phyloP scores from a whole-genome alignment of 2,329 filamentous ascomycete genomes.

The Penicillium sp. region DNA sequence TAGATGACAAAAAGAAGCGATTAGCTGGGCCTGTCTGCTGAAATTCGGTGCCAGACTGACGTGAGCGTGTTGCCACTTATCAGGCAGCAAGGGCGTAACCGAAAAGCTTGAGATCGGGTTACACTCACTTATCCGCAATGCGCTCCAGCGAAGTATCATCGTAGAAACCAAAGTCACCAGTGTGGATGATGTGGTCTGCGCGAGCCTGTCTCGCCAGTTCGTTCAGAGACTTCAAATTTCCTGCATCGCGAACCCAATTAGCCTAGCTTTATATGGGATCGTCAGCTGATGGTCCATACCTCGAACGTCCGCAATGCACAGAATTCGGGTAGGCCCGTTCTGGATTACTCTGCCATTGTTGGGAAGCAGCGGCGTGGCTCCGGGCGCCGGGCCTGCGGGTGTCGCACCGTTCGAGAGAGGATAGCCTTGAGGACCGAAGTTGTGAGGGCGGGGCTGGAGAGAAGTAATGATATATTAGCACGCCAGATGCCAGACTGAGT shows the following conservation, averaged over 20 bases:
- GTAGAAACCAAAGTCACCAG: conserved; percentile 98
- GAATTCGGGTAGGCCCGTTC: conserved; percentile 43
- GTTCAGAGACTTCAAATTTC: conserved; percentile 91
- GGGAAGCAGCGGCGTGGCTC: conserved; percentile 46
- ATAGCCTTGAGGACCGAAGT: conserved; percentile 42
- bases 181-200: conserved; percentile 97
- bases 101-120: not conserved
- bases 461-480: conserved; percentile 20
- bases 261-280: not conserved
- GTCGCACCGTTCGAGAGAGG: conserved; percentile 45
- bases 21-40: conserved; percentile 15
- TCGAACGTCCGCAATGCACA: conserved; percentile 50
- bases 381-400: conserved; percentile 40
- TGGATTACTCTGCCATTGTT: conserved; percentile 50
- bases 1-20: conserved; percentile 7
- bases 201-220: conserved; percentile 90
- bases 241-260: conserved; percentile 47
- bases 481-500: not conserved
- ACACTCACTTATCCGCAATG: conserved; percentile 89
- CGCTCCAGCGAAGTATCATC: conserved; percentile 91
- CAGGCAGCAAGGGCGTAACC: conserved; percentile 10
- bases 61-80: conserved; percentile 2
- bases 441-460: conserved; percentile 42
- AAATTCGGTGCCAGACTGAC: conserved; percentile 3
- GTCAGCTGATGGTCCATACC: conserved; percentile 30